A percentile compares a stretch with the other conserved stretches of the same genome.
These are phyloP conservation scores for Wickerhamiella australiensis DNA, from an alignment of 805 yeast genomes.

Conservation along the genomic window DNA sequence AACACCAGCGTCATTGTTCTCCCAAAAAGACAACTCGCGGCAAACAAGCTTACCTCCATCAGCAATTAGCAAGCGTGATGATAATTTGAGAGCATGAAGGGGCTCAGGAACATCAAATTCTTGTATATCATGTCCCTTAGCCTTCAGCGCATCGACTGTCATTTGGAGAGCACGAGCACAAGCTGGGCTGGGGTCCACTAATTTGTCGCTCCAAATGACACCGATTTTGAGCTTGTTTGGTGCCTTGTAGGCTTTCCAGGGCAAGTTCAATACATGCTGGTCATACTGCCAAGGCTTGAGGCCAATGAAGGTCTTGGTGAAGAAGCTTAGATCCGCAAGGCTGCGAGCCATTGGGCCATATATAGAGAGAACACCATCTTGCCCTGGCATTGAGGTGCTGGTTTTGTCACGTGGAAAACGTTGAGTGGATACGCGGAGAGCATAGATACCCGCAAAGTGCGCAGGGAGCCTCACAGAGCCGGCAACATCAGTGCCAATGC, in stretches of 20 bases:
- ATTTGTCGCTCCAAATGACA: constrained; percentile 37
- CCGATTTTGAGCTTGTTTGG: constrained; percentile 37
- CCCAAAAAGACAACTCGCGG: constrained; percentile 24
- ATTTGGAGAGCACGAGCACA: constrained; percentile 32
- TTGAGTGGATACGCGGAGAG: constrained; percentile 39
- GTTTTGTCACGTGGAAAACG: constrained; percentile 37
- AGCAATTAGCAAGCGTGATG: constrained; percentile 30
- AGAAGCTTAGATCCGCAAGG: constrained; percentile 39
- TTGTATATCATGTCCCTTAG: constrained; percentile 38
- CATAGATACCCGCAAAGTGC: constrained; percentile 40
- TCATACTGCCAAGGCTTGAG: constrained; percentile 48
- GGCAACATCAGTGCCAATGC: constrained; percentile 46
- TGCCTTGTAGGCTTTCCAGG: constrained; percentile 37
- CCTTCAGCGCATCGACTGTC: constrained; percentile 31
- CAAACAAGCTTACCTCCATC: constrained; percentile 28
- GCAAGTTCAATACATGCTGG: constrained; percentile 34
- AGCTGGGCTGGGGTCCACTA: constrained; percentile 41
- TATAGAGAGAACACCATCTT: constrained; percentile 38
- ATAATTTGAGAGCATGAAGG: constrained; percentile 48
- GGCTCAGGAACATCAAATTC: constrained; percentile 40
- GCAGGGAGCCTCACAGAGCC: constrained; percentile 48
- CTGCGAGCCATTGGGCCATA: constrained; percentile 37
- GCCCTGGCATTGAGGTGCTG: constrained; percentile 34
- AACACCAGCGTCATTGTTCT: constrained; percentile 30
- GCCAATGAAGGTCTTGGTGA: constrained; percentile 36